Evolutionary conservation across 495 filamentous ascomycete genomes (phyloP).

Genomic region (Xylaria acuta): DNA sequence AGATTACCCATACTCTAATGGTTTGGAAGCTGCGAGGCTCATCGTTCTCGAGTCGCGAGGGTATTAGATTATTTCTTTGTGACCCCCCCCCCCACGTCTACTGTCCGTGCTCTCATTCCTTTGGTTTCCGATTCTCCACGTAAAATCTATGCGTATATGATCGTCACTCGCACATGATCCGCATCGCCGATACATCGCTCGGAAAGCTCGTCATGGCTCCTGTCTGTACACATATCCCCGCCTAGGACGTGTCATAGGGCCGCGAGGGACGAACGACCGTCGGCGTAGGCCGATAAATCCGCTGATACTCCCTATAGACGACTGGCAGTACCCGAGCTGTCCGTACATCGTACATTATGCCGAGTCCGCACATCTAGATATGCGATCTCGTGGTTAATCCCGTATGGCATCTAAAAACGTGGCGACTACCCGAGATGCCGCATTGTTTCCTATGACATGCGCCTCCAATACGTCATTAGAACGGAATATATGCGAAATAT

Average conservation of each 20-base stretch:
- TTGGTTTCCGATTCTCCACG: not conserved
- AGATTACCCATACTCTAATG: not conserved
- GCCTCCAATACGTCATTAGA: conserved; percentile 21
- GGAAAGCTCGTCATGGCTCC: not conserved
- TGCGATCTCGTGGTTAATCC: not conserved
- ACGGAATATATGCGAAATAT: conserved; percentile 45
- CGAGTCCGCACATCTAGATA: not conserved
- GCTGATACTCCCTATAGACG: not conserved
- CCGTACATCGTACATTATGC: not conserved
- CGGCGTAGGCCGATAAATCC: not conserved
- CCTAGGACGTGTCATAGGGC: not conserved
- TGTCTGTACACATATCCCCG: not conserved
- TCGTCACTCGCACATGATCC: not conserved
- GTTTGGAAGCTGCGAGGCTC: not conserved
- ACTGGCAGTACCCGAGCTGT: not conserved
- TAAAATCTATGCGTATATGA: not conserved
- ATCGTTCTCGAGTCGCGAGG: not conserved
- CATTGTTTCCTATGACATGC: not conserved
- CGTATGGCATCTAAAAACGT: not conserved
- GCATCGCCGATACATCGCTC: not conserved
- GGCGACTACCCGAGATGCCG: not conserved
- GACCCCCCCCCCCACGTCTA: not conserved
- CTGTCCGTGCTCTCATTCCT: not conserved
- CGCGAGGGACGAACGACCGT: not conserved
- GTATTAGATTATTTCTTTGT: not conserved